Base-by-base conservation (phyloP, 2,329 filamentous ascomycete species). In the Calonectria fujianensis region DNA sequence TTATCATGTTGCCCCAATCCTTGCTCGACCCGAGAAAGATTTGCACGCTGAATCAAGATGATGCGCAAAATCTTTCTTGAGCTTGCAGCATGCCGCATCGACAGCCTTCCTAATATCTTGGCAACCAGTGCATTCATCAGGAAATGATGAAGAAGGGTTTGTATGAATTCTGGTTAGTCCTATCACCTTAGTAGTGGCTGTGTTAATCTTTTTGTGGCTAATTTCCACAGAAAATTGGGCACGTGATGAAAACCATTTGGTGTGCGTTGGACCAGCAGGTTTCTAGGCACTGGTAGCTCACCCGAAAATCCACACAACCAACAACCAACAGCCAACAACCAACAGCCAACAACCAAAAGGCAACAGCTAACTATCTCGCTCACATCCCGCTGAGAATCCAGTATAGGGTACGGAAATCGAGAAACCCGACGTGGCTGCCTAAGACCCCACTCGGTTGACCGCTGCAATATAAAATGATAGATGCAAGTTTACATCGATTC, bases 11-110 rank as follows among this genome's bases (percentile, higher is more conserved):
- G 31, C 27, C 50, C 73, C 75, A 76, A 11, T 41, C 59, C 20
- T 16, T 16, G 37, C 13, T 61, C 2, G 24, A 48, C 14, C 11
- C 0, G 73, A 31, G 51, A 73, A 76, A 7, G 16, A 35, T 32
- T 48, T 20, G 13, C 70, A 76, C 27, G 35, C 61, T 11, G 66
- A 52, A 57, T 75, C 73, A 13, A 76, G 6, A 18, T 37, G 75
- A 8, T 69, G 37, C n/a, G 41, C 6, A 29, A 76, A 45, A 3
- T 68, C 68, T 1, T 61, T n/a, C 24, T 37, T 32, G 1, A 76
- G 31, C 16, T 67, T 64, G 10, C 18, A 24, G 27, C 73, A 76
- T 4, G 70, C 41, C 4, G 73, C 57, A 11, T 71, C 51, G 3
- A 41, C 39, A 0, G 69, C 69, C 20, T 20, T 41, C 57, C 68